Percentiles rank a stretch among this genome's conserved stretches.
Conservation (phyloP, 352 stramenopile genomes). For the Phytophthora vignae region DNA sequence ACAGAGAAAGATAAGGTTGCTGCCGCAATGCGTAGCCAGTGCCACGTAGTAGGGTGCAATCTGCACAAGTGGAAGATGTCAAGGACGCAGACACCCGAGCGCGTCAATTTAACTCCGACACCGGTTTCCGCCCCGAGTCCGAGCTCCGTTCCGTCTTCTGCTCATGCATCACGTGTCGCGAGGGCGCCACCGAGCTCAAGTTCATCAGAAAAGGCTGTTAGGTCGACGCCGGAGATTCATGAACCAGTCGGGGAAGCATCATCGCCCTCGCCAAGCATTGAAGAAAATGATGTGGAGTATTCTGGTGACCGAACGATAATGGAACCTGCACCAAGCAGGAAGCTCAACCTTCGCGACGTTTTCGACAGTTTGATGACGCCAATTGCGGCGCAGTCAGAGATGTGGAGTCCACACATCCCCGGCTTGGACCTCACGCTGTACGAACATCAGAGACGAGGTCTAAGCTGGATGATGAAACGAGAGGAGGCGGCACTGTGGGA, state of each 20-base stretch:
- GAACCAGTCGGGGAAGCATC: background rate
- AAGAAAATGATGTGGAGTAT: background rate
- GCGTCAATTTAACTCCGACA: background rate
- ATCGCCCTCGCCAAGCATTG: background rate
- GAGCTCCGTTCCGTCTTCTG: background rate
- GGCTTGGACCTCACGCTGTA: conserved; percentile 70
- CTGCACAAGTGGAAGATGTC: conserved; percentile 40
- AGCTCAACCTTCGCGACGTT: conserved; percentile 59
- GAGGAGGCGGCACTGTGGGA: conserved; percentile 41
- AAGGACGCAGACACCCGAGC: conserved; percentile 1
- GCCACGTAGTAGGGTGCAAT: conserved; percentile 65
- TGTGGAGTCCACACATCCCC: conserved; percentile 61
- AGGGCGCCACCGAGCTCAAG: background rate
- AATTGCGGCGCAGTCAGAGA: conserved; percentile 41
- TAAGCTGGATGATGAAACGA: conserved; percentile 80
- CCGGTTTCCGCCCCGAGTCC: background rate
- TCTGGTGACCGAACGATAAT: background rate
- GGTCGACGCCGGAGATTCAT: background rate
- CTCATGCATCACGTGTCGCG: background rate
- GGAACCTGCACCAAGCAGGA: conserved; percentile 15
- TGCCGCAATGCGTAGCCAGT: conserved; percentile 44
- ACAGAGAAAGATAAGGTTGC: conserved; percentile 18
- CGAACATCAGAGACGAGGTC: conserved; percentile 67
- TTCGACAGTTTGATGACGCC: conserved; percentile 65
- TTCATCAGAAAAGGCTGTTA: background rate